These are phyloP conservation scores for Botrytis porri DNA, from an alignment of 2,329 filamentous ascomycete genomes.

Conservation along the genomic window DNA sequence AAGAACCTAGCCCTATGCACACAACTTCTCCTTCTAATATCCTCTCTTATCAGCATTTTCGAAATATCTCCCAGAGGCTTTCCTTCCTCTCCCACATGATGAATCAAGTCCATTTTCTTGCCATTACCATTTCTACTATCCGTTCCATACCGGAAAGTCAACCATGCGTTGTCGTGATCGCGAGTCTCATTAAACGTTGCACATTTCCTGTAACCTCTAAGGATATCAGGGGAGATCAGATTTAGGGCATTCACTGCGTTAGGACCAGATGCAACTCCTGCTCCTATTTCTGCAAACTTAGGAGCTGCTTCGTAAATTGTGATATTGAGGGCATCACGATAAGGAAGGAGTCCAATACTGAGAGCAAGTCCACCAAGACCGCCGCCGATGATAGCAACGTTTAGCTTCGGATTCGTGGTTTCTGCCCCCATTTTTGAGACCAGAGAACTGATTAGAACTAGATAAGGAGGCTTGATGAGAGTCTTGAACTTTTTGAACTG, in stretches of 20 bases:
- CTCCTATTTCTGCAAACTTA: slow-evolving; percentile 28
- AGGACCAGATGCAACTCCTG: slow-evolving; percentile 27
- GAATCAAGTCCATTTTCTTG: not conserved
- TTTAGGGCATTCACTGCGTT: slow-evolving; percentile 24
- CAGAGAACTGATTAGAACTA: too few species aligned
- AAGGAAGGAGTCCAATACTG: slow-evolving; percentile 24
- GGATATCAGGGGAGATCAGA: slow-evolving; percentile 24
- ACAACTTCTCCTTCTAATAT: slow-evolving; percentile 8
- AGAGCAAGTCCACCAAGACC: slow-evolving; percentile 29
- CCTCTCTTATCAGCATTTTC: not conserved
- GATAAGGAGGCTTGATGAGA: not conserved
- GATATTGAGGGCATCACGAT: slow-evolving; percentile 10
- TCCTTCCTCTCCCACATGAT: not conserved
- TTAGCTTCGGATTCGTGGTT: not conserved
- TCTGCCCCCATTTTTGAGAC: not conserved
- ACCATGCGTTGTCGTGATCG: slow-evolving; percentile 27
- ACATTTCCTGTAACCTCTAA: slow-evolving; percentile 22
- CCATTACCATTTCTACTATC: not conserved
- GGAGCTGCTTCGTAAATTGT: slow-evolving; percentile 29
- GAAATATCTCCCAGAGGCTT: not conserved
- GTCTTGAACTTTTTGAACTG: not conserved
- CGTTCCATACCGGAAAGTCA: slow-evolving; percentile 13
- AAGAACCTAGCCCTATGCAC: slow-evolving; percentile 15
- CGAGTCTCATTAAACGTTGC: slow-evolving; percentile 27
- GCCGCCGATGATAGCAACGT: slow-evolving; percentile 30